phyloP scores from a whole-genome alignment of 1,284 basidiomycete genomes.

The Trichosporon coremiiforme region DNA sequence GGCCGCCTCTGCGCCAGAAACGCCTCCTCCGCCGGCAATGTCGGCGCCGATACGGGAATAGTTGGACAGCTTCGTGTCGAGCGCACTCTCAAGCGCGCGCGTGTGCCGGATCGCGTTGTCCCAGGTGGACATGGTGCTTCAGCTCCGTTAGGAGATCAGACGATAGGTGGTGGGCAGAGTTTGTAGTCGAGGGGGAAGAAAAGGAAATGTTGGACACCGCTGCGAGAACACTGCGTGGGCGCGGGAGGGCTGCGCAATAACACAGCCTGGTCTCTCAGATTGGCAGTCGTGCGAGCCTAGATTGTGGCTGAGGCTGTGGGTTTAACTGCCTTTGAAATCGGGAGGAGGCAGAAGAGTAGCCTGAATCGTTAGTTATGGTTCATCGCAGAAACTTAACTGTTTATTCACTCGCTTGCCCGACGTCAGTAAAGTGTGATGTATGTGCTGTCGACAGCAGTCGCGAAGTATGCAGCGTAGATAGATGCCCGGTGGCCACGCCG shows the following conservation, averaged over 20 bases:
- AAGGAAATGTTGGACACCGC: not conserved
- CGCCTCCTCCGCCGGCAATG: constrained; percentile 59
- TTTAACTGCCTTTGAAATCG: too few relatives aligned
- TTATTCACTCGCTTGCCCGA: not conserved
- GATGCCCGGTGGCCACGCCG: constrained; percentile 1
- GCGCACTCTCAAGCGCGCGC: constrained; percentile 83
- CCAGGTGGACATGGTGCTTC: constrained; percentile 50
- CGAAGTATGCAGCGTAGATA: not conserved
- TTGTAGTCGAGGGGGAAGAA: not conserved
- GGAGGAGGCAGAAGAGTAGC: too few relatives aligned
- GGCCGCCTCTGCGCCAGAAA: constrained; percentile 25
- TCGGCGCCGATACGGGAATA: constrained; percentile 82
- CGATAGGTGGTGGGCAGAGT: too few relatives aligned
- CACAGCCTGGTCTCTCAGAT: not conserved
- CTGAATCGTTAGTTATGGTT: not conserved
- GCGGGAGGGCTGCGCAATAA: not conserved
- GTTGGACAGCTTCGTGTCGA: constrained; percentile 84
- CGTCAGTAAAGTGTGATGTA: not conserved
- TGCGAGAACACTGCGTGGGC: not conserved
- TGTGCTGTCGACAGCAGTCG: not conserved
- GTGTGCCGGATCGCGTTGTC: constrained; percentile 73
- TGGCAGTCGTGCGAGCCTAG: not conserved
- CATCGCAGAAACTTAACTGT: not conserved
- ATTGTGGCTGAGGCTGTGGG: too few relatives aligned
- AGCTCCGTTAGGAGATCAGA: too few relatives aligned